These are phyloP conservation scores for Cymbopogon citratus DNA, from an alignment of 176 grass and related monocot genomes.

Conservation along the genomic window DNA sequence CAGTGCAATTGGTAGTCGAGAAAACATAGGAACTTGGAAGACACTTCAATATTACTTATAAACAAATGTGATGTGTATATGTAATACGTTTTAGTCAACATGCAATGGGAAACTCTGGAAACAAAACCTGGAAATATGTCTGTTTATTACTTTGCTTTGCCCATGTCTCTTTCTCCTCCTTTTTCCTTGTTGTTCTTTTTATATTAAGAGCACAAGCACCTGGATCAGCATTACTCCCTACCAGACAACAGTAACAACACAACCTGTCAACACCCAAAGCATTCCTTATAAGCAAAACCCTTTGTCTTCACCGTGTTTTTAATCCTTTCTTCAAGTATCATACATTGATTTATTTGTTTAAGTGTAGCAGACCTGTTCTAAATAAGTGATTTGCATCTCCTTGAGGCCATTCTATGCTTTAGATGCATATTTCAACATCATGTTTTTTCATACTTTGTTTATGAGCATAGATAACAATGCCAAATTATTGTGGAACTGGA, in stretches of 20 bases:
- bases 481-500: background rate
- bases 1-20: background rate
- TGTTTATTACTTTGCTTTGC: background rate
- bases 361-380: background rate
- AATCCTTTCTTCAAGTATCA: background rate
- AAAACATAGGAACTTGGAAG: background rate
- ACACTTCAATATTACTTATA: background rate
- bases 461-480: background rate
- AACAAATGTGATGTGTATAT: background rate
- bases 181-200: background rate
- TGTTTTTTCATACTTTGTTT: slow-evolving; percentile 1
- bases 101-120: background rate
- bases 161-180: background rate
- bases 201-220: background rate
- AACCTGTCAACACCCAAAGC: background rate
- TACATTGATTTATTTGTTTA: background rate
- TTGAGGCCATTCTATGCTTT: background rate
- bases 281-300: background rate
- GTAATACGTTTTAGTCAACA: background rate
- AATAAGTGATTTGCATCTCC: background rate
- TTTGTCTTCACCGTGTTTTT: background rate
- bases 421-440: background rate
- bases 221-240: background rate
- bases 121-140: background rate
- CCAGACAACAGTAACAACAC: too few relatives aligned